Conservation (phyloP, 2,329 filamentous ascomycete genomes). For the Fusarium tricinctum region DNA sequence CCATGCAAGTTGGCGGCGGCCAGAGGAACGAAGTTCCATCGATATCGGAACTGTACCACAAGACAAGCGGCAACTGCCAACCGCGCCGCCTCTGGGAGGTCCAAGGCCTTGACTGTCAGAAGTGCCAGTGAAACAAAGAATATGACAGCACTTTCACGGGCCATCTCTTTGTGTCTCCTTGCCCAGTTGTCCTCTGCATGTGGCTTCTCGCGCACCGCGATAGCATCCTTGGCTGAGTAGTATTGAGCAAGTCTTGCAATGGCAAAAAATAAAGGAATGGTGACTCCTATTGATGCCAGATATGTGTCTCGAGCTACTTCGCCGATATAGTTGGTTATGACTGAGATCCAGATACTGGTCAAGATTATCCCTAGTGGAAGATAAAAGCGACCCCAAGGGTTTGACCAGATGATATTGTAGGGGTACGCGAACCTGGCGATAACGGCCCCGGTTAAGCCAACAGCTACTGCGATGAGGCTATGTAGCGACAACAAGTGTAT, state of each 20-base stretch:
- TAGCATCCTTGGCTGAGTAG: slow-evolving; percentile 35
- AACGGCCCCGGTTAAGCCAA: slow-evolving; percentile 39
- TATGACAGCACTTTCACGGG: slow-evolving; percentile 22
- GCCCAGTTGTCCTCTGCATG: not conserved
- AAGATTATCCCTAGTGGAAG: slow-evolving; percentile 30
- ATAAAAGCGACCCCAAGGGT: slow-evolving; percentile 43
- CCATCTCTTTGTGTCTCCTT: slow-evolving; percentile 21
- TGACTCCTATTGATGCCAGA: slow-evolving; percentile 38
- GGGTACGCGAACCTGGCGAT: slow-evolving; percentile 14
- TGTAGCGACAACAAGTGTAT: slow-evolving; percentile 21
- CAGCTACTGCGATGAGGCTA: slow-evolving; percentile 24
- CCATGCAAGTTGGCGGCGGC: not conserved
- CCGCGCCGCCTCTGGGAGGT: slow-evolving; percentile 26
- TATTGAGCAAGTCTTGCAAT: slow-evolving; percentile 38
- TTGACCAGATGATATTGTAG: slow-evolving; percentile 6
- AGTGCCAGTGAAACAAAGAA: slow-evolving; percentile 15
- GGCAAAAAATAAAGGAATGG: slow-evolving; percentile 37
- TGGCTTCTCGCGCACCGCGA: slow-evolving; percentile 12
- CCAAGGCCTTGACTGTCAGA: slow-evolving; percentile 11
- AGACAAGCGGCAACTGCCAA: slow-evolving; percentile 36
- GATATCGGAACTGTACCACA: slow-evolving; percentile 22
- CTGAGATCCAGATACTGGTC: slow-evolving; percentile 4
- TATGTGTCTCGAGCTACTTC: slow-evolving; percentile 9
- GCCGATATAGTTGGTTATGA: not conserved
- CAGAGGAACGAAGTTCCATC: slow-evolving; percentile 8